Conservation (phyloP, 768 basidiomycete species). For the Cubamyces sp. region DNA sequence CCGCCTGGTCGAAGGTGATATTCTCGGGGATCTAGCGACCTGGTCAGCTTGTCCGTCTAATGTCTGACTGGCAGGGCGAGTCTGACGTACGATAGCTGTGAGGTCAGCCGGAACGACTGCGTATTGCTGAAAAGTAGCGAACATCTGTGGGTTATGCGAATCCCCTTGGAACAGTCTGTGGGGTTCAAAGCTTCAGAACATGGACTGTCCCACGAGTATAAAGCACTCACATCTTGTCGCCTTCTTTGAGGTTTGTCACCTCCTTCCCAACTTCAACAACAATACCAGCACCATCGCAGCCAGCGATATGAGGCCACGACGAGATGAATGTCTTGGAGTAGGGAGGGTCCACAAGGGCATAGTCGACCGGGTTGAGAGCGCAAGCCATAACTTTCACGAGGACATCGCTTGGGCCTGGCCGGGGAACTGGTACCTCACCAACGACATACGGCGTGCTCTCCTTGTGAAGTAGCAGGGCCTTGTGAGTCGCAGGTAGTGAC, state of each 20-base stretch:
- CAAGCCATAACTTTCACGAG: conserved; percentile 36
- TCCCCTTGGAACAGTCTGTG: conserved; percentile 27
- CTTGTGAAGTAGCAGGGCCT: conserved; percentile 15
- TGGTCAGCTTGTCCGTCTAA: background rate
- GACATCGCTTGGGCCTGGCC: conserved; percentile 37
- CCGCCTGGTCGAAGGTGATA: conserved; percentile 35
- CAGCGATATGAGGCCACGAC: conserved; percentile 42
- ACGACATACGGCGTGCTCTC: conserved; percentile 1
- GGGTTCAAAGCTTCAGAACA: background rate
- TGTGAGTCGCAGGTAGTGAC: conserved; percentile 28
- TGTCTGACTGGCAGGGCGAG: background rate
- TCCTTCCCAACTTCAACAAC: conserved; percentile 43
- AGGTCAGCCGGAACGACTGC: conserved; percentile 30
- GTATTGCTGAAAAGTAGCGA: conserved; percentile 33
- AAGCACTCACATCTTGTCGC: conserved; percentile 41
- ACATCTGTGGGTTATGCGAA: background rate
- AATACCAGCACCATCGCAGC: conserved; percentile 44
- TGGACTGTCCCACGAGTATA: background rate
- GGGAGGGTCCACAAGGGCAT: conserved; percentile 39
- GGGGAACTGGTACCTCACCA: conserved; percentile 45
- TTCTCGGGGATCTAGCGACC: conserved; percentile 31
- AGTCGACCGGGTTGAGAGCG: conserved; percentile 40
- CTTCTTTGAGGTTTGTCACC: conserved; percentile 42
- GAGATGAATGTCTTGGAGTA: conserved; percentile 33
- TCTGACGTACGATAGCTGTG: conserved; percentile 23